Evolutionary conservation across 352 stramenopile genomes (phyloP), one percentile per base, ranked within the genome.

Genomic region (Thalassiosira mediterranea): DNA sequence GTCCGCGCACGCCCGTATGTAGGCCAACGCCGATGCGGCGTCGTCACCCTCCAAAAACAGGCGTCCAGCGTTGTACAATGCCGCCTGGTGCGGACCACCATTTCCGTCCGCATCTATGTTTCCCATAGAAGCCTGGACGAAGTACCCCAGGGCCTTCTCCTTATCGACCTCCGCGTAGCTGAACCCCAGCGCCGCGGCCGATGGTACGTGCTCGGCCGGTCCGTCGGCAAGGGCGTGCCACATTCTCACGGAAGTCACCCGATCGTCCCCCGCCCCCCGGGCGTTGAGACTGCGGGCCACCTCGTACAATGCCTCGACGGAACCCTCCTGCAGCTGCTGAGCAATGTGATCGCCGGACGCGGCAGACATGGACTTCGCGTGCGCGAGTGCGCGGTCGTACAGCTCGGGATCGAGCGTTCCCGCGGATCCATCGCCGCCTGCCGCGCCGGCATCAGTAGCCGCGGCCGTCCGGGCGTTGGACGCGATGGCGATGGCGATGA

Each of bases 141-240:
- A 83, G 25, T 83, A 83, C 19, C 69, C 58, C 17, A 83, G 70
- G 13, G 73, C 62, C 19, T 47, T 23, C 4, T 60, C 11, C 61
- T 83, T 83, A 31, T 83, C 73, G 4, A 79, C 73, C 8, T 83
- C 66, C 17, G 57, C 48, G 47, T 83, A 83, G 4, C 66, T 70
- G 52, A 75, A 79, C 3, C 73, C 73, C 8, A 83, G 58, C 31
- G 66, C 58, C 19, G 78, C 51, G 19, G 68, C 61, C 5, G 44
- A 67, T 2, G 61, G 61, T n/a, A 83, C 51, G n/a, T 83, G 73
- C 28, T 69, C 59, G 10, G 59, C 56, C n/a, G 49, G 40, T 19
- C 52, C 72, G 54, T 81, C 72, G 25, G 72, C 72, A 3, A 81
- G 38, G 25, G 58, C 64, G 34, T 81, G 72, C 72, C 72, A 81